Conservation (phyloP, 129 eudicot species). For the Calendula officinalis region DNA sequence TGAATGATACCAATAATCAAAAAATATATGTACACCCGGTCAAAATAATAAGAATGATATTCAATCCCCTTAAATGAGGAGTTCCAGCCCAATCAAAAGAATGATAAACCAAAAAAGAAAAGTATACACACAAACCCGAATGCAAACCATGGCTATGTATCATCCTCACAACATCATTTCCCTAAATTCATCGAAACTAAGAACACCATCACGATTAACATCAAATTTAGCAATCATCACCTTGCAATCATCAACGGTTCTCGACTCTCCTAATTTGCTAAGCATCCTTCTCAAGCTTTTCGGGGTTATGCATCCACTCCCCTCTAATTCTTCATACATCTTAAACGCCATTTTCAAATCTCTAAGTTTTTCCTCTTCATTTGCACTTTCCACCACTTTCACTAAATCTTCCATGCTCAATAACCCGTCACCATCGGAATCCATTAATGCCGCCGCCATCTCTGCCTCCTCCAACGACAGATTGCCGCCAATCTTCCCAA, state of each 20-base stretch:
- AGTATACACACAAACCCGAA: no score
- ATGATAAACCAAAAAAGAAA: no score
- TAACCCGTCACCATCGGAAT: slow-evolving; percentile 1
- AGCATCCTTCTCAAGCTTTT: slow-evolving; percentile 5
- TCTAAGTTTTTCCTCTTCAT: not conserved
- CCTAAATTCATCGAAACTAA: not conserved
- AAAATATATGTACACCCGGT: no score
- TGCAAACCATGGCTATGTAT: no score
- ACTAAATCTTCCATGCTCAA: slow-evolving; percentile 3
- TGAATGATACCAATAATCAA: no score
- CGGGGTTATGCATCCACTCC: slow-evolving; percentile 7
- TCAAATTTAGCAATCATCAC: slow-evolving; percentile 6
- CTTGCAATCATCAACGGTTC: not conserved
- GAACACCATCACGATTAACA: not conserved
- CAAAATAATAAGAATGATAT: no score
- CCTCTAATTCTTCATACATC: slow-evolving; percentile 9
- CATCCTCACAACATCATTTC: not conserved
- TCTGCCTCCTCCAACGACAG: not conserved
- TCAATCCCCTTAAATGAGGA: no score
- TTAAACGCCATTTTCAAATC: slow-evolving; percentile 7
- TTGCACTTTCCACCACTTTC: slow-evolving; percentile 4
- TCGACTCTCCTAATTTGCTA: slow-evolving; percentile 10
- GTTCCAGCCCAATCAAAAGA: no score
- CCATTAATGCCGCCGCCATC: not conserved
- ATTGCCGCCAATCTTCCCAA: not conserved